phyloP scores from a whole-genome alignment of 371 early-diverging fungal species.

The Phascolomyces articulosus region DNA sequence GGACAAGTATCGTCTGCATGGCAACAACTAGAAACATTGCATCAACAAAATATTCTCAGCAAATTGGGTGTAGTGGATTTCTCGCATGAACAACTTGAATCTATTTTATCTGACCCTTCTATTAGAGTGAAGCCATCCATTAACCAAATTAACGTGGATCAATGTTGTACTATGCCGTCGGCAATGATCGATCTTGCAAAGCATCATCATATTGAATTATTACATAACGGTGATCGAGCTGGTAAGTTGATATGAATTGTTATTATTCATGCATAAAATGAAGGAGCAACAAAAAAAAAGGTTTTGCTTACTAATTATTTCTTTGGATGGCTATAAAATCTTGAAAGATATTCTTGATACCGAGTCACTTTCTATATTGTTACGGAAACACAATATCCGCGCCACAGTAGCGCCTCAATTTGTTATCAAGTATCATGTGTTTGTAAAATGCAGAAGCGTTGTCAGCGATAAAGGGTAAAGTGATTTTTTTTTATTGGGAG shows the following conservation, averaged over 20 bases:
- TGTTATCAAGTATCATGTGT: conserved; percentile 62
- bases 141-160: conserved; percentile 27
- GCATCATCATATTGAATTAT: conserved; percentile 45
- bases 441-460: conserved; percentile 50
- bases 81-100: conserved; percentile 19
- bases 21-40: conserved; percentile 24
- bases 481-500: not conserved
- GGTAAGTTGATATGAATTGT: conserved; percentile 39
- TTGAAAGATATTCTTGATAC: conserved; percentile 37
- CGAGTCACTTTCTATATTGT: conserved; percentile 32
- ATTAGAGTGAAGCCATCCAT: conserved; percentile 32
- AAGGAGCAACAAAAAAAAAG: not conserved
- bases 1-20: conserved; percentile 20
- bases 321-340: not conserved
- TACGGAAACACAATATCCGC: conserved; percentile 25
- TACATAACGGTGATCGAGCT: conserved; percentile 53
- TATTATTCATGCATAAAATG: no score
- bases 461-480: conserved; percentile 60
- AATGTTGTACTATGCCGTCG: conserved; percentile 54
- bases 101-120: conserved; percentile 23
- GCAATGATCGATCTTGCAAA: conserved; percentile 51
- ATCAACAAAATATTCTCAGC: conserved; percentile 5
- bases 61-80: conserved; percentile 25
- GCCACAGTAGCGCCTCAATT: conserved; percentile 34
- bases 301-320: conserved; percentile 3